Percentiles rank a stretch among this genome's conserved stretches.
Evolutionary conservation across 331 rosid species (phyloP).

Genomic region (Erythrophleum ivorense): DNA sequence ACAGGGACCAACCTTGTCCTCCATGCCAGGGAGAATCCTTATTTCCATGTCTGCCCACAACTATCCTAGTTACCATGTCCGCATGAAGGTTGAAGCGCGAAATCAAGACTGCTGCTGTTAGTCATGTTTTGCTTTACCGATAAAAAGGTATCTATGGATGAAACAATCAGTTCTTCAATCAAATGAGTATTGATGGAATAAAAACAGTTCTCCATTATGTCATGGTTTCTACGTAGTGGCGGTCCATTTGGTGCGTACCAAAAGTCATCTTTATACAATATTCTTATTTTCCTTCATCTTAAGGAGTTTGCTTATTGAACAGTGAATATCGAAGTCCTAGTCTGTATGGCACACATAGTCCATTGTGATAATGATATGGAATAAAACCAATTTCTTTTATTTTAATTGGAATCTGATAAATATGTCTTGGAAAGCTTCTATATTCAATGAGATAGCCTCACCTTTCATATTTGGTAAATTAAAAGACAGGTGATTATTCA

Average conservation of each 20-base stretch:
- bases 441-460: neutral
- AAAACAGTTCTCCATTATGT: neutral
- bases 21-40: neutral
- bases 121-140: neutral
- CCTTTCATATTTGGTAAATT: neutral
- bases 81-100: neutral
- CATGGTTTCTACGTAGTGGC: neutral
- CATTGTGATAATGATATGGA: neutral
- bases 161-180: neutral
- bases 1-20: neutral
- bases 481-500: neutral
- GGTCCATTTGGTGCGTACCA: constrained; percentile 1
- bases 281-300: neutral
- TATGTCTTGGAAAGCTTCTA: neutral
- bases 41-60: neutral
- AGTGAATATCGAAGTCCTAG: neutral
- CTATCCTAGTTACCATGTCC: too few relatives aligned
- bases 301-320: neutral
- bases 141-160: neutral
- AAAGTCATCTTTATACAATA: neutral
- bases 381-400: neutral
- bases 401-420: neutral
- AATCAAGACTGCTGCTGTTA: neutral
- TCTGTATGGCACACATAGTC: neutral
- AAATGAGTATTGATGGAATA: neutral